Percentiles rank a stretch among this genome's conserved stretches.
phyloP scores from a whole-genome alignment of 2,329 filamentous ascomycete species.

The Aspergillus fructus region DNA sequence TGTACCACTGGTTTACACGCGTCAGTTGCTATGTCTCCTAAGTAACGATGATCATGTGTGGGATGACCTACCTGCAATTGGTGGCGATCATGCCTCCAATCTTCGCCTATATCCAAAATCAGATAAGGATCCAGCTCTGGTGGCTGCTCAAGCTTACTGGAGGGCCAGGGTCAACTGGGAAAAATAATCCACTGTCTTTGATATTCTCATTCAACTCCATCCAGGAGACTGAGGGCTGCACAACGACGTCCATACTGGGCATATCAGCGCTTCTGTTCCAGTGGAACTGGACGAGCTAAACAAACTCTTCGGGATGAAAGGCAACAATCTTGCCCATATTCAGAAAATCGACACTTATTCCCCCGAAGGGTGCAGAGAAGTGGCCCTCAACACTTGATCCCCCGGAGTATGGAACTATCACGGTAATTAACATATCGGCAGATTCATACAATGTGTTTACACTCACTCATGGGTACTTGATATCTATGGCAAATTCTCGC shows the following conservation, averaged over 20 bases:
- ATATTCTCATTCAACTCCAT: conserved; percentile 79
- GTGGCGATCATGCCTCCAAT: conserved; percentile 66
- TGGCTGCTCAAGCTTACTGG: conserved; percentile 22
- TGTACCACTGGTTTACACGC: conserved; percentile 39
- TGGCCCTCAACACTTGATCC: conserved; percentile 87
- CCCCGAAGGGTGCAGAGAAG: conserved; percentile 82
- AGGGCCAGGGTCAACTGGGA: conserved; percentile 83
- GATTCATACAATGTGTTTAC: too few relatives aligned
- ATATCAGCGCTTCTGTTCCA: too few relatives aligned
- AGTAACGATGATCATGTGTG: too few relatives aligned
- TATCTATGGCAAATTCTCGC: conserved; percentile 74
- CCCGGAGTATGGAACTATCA: conserved; percentile 72
- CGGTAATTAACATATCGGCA: too few relatives aligned
- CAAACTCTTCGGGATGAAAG: conserved; percentile 58
- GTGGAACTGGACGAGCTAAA: too few relatives aligned
- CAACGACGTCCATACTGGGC: conserved; percentile 87
- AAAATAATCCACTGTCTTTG: conserved; percentile 75
- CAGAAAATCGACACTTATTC: conserved; percentile 84
- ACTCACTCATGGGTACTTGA: conserved; percentile 65
- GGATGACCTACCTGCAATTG: conserved; percentile 53
- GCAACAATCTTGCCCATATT: conserved; percentile 80
- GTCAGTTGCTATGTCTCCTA: too few relatives aligned
- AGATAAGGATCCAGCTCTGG: too few relatives aligned
- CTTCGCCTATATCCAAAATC: conserved; percentile 34
- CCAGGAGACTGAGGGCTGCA: conserved; percentile 91